Evolutionary conservation across 2,329 filamentous ascomycete species (phyloP).

Genomic region (Ophiostoma ulmi): DNA sequence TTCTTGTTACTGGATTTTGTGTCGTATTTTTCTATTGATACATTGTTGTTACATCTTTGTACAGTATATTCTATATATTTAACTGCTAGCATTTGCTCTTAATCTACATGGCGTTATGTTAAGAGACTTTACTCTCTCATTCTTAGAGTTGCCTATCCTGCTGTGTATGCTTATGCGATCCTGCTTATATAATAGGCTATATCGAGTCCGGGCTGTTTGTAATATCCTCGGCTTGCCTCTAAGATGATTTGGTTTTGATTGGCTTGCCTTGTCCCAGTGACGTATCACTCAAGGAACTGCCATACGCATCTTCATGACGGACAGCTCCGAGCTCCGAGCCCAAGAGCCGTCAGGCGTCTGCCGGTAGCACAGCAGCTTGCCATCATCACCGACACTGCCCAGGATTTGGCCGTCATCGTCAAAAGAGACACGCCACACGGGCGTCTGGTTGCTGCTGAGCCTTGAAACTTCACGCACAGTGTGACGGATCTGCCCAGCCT

Average conservation of each 20-base stretch:
- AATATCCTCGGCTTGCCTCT: background rate
- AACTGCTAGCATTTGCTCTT: slow-evolving; percentile 1
- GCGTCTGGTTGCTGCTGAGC: slow-evolving; percentile 62
- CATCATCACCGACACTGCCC: slow-evolving; percentile 72
- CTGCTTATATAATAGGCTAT: background rate
- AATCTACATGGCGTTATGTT: slow-evolving; percentile 12
- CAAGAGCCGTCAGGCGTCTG: slow-evolving; percentile 54
- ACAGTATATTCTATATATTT: slow-evolving; percentile 8
- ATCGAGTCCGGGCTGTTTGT: background rate
- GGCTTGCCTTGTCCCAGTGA: background rate
- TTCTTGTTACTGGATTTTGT: background rate
- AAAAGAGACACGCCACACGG: slow-evolving; percentile 72
- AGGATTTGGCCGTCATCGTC: slow-evolving; percentile 66
- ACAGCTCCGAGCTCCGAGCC: slow-evolving; percentile 57
- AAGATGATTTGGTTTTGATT: background rate
- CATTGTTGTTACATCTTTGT: background rate
- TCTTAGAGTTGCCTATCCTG: background rate
- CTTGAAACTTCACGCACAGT: slow-evolving; percentile 58
- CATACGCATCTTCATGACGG: slow-evolving; percentile 54
- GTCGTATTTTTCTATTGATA: background rate
- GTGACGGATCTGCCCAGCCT: slow-evolving; percentile 63
- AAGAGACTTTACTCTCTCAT: background rate
- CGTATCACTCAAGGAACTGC: slow-evolving; percentile 32
- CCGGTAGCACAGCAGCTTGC: slow-evolving; percentile 57
- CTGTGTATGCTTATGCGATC: background rate